Conservation (phyloP, 169 alveolate genomes). For the Babesia sp. region DNA sequence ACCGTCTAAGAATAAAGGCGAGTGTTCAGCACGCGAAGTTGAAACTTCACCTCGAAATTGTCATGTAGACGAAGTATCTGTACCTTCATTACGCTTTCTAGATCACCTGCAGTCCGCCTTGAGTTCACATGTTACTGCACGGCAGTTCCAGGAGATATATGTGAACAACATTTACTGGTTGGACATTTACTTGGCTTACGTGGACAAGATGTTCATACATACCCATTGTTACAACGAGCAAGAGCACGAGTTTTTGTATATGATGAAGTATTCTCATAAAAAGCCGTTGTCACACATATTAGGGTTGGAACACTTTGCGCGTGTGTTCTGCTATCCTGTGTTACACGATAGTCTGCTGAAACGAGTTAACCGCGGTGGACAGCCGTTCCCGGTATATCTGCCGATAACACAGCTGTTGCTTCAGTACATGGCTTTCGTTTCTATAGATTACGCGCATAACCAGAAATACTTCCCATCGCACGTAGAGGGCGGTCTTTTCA, state of each 20-base stretch:
- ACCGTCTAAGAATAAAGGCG: not conserved
- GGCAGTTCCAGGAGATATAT: constrained; percentile 27
- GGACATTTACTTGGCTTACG: constrained; percentile 43
- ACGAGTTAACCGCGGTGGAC: constrained; percentile 16
- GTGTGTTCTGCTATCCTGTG: constrained; percentile 47
- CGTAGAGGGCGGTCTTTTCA: constrained; percentile 16
- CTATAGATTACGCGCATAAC: constrained; percentile 48
- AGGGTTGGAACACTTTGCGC: constrained; percentile 48
- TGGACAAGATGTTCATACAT: constrained; percentile 41
- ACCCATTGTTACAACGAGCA: constrained; percentile 34
- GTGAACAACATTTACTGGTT: constrained; percentile 65
- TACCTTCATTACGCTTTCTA: constrained; percentile 47
- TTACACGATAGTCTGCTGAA: constrained; percentile 31
- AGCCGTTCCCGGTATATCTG: constrained; percentile 20
- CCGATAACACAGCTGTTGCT: constrained; percentile 62
- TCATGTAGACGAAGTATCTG: constrained; percentile 13
- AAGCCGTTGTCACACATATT: constrained; percentile 3
- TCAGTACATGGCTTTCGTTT: constrained; percentile 53
- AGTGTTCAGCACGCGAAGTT: not conserved
- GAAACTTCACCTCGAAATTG: not conserved
- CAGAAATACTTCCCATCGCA: constrained; percentile 28
- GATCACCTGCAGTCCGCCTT: constrained; percentile 11
- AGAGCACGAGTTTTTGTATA: constrained; percentile 35
- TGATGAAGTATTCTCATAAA: not conserved
- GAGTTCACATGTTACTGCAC: constrained; percentile 5